These are phyloP conservation scores for Adenanthera pavonina DNA, from an alignment of 306 rosid genomes.

Conservation along the genomic window DNA sequence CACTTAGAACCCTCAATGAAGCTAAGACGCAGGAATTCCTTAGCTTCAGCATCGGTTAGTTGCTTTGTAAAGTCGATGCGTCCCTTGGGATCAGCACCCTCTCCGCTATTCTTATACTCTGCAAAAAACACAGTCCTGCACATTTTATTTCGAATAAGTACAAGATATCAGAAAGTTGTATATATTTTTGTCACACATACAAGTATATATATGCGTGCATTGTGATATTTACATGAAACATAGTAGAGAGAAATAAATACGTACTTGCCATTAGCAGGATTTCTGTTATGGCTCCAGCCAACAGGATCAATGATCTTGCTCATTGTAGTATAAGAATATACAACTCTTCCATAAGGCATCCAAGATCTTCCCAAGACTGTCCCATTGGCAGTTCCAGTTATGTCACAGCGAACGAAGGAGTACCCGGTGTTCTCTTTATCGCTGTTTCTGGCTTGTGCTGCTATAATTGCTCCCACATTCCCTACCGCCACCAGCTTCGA, in stretches of 20 bases:
- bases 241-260: not conserved
- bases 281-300: slow-evolving; percentile 53
- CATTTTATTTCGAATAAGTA: not conserved
- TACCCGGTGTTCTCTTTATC: slow-evolving; percentile 31
- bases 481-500: slow-evolving; percentile 41
- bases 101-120: slow-evolving; percentile 46
- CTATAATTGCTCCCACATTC: slow-evolving; percentile 40
- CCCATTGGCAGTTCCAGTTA: slow-evolving; percentile 47
- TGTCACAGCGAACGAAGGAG: slow-evolving; percentile 60
- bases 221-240: no score
- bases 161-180: no score
- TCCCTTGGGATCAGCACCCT: slow-evolving; percentile 5
- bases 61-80: slow-evolving; percentile 38
- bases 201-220: no score
- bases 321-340: slow-evolving; percentile 54
- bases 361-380: slow-evolving; percentile 67
- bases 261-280: slow-evolving; percentile 36
- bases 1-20: slow-evolving; percentile 50
- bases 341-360: slow-evolving; percentile 46
- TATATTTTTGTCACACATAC: no score
- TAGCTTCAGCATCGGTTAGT: slow-evolving; percentile 22
- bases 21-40: slow-evolving; percentile 42
- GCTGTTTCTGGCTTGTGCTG: slow-evolving; percentile 58
- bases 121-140: slow-evolving; percentile 45
- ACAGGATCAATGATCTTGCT: slow-evolving; percentile 13